Conservation (phyloP, 2,329 filamentous ascomycete species). For the Beauveria medogensis region DNA sequence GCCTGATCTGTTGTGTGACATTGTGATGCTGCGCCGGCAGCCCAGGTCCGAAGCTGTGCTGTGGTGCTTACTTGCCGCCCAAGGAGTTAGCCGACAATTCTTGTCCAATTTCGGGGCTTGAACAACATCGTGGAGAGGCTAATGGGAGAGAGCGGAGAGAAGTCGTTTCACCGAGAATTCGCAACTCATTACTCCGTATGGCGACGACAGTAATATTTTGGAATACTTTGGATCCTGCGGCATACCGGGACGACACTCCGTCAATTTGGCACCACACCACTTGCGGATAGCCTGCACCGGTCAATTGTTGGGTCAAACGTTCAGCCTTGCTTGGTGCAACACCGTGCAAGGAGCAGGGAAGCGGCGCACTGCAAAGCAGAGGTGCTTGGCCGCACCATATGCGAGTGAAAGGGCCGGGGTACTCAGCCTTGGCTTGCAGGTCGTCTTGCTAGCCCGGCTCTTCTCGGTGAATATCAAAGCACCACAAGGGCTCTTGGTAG, state of each 20-base stretch:
- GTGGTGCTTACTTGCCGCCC: not conserved
- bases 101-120: not conserved
- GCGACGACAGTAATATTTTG: not conserved
- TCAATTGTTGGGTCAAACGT: not conserved
- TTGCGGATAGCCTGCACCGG: too few relatives aligned
- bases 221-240: not conserved
- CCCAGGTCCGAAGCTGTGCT: not conserved
- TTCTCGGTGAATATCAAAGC: not conserved
- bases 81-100: too few relatives aligned
- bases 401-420: not conserved
- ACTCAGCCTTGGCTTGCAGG: not conserved
- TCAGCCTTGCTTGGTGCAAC: not conserved
- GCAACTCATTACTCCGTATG: not conserved
- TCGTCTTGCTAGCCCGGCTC: not conserved
- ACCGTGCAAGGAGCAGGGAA: too few relatives aligned
- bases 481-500: not conserved
- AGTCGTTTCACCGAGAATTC: not conserved
- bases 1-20: not conserved
- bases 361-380: not conserved
- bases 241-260: constrained; percentile 6
- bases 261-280: not conserved
- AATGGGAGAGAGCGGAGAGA: not conserved
- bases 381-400: not conserved
- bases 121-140: not conserved
- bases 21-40: not conserved